Conservation (phyloP, 768 basidiomycete species). For the Serendipita sp. region DNA sequence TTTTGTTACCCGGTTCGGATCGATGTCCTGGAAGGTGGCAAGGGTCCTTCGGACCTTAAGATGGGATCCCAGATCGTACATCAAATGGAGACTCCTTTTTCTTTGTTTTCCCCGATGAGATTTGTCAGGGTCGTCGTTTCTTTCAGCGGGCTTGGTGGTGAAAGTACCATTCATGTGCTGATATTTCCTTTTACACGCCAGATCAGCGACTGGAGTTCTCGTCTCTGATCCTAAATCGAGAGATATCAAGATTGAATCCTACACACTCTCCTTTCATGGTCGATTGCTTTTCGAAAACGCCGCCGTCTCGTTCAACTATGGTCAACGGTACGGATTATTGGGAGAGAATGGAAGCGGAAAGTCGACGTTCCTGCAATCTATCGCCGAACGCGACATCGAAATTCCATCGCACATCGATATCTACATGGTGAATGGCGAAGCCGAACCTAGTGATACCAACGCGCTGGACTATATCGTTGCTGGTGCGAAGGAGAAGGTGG, state of each 20-base stretch:
- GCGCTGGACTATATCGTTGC: slow-evolving; percentile 95
- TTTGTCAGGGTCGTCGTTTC: no score
- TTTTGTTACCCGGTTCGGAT: background rate
- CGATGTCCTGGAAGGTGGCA: no score
- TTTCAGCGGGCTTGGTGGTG: no score
- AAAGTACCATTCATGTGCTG: no score
- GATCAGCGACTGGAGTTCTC: slow-evolving; percentile 83
- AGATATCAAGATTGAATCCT: slow-evolving; percentile 95
- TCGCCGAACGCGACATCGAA: slow-evolving; percentile 87
- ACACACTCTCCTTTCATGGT: slow-evolving; percentile 94
- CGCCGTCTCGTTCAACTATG: slow-evolving; percentile 62
- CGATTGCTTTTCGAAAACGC: slow-evolving; percentile 38
- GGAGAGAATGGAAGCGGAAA: slow-evolving; percentile 99
- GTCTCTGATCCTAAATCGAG: slow-evolving; percentile 84
- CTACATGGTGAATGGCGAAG: slow-evolving; percentile 91
- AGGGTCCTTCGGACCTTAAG: no score
- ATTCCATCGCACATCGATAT: slow-evolving; percentile 95
- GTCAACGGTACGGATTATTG: slow-evolving; percentile 85
- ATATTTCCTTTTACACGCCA: slow-evolving; percentile 18
- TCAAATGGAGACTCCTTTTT: background rate
- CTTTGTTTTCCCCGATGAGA: background rate
- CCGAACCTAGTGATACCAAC: slow-evolving; percentile 86
- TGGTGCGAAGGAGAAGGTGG: slow-evolving; percentile 86
- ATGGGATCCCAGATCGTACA: background rate
- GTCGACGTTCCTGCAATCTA: slow-evolving; percentile 93